Evolutionary conservation across 2,329 filamentous ascomycete genomes (phyloP).

Genomic region (Macrophomina tecta): DNA sequence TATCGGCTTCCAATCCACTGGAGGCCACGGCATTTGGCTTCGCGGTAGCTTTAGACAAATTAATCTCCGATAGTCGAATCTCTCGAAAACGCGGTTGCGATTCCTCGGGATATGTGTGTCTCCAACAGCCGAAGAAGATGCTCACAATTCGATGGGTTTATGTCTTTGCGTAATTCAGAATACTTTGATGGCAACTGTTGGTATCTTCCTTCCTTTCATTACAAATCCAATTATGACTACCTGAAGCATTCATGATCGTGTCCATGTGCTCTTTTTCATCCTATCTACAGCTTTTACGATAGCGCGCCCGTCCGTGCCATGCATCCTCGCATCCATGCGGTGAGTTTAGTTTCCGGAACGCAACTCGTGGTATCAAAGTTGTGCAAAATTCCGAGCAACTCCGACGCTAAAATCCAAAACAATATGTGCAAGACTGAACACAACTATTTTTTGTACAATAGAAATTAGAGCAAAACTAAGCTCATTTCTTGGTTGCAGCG

Average conservation of each 20-base stretch:
- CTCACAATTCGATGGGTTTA: too few relatives aligned
- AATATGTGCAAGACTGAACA: neutral
- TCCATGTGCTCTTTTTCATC: neutral
- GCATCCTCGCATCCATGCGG: neutral
- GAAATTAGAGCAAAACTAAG: neutral
- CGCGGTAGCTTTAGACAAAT: neutral
- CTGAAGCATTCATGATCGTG: neutral
- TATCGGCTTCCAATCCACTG: neutral
- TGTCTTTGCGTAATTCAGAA: neutral
- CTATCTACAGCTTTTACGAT: too few relatives aligned
- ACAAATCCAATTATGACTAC: neutral
- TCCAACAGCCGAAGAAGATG: too few relatives aligned
- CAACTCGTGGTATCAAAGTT: neutral
- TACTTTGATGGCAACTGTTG: neutral
- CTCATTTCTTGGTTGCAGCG: neutral
- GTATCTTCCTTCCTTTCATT: neutral
- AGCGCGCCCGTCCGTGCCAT: neutral
- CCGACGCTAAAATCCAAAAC: slow-evolving; percentile 1
- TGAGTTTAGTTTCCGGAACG: neutral
- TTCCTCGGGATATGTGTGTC: too few relatives aligned
- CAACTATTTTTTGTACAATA: neutral
- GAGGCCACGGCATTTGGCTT: neutral
- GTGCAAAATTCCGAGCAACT: neutral
- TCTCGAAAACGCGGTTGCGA: too few relatives aligned
- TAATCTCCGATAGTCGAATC: too few relatives aligned